Evolutionary conservation across 164 flowering plant genomes (phyloP), one percentile per base, ranked within the genome.

Genomic region (Stephania cephalantha): DNA sequence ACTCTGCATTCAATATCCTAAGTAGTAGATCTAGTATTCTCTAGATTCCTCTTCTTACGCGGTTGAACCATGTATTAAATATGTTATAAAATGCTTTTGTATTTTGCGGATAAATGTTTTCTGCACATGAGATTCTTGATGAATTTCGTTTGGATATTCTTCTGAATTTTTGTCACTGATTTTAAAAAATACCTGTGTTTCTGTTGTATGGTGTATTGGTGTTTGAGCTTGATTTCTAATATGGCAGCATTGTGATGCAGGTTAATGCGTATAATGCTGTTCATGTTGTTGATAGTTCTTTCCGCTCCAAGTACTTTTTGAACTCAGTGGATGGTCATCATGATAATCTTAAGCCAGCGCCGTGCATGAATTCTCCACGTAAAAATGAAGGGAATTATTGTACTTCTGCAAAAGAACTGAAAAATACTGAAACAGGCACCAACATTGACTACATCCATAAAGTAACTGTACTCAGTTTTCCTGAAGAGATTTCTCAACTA

Each of bases 221-320:
- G n/a, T 20, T 5, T 76, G 63, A 53, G 20, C 42, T 77, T 46
- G 25, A 50, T 31, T 42, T 61, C 72, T 74, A 64, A 67, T 29
- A 18, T 64, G 44, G 52, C 44, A 25, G 67, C 77, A n/a, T 66
- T 80, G 71, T 77, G 22, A 52, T 84, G 69, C 90, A 95, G 98
- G 98, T 93, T 73, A 90, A 92, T 84, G 88, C 88, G 61, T 93
- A 81, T 82, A 88, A 87, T 30, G 82, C 85, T 70, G 75, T 86
- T 63, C 97, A 84, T 61, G 81, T 89, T 69, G 93, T 93, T 78
- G 94, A 91, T 81, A 80, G 91, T 61, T 81, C 87, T 22, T 89
- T 87, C 75, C 88, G 85, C 22, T 81, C 90, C 71, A 95, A 93
- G 84, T 95, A 93, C 75, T 87, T 84, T 64, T 81, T 92, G 83